Conservation (phyloP, 1,284 basidiomycete species). For the Phellopilus nigrolimitatus region DNA sequence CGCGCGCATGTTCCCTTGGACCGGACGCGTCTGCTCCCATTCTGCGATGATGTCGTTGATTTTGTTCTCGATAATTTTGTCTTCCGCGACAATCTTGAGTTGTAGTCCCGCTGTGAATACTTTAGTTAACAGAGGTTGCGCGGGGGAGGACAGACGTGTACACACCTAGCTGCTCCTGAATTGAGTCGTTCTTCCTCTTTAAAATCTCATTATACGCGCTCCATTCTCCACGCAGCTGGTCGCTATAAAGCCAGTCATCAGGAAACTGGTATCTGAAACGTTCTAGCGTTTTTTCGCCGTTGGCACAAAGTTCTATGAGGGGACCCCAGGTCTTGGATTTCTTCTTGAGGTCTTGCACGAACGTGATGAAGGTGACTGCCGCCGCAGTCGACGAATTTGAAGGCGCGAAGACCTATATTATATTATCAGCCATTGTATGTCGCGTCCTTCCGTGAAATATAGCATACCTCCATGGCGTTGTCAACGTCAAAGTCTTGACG, state of each 20-base stretch:
- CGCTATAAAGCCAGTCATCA: slow-evolving; percentile 96
- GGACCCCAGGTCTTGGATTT: slow-evolving; percentile 97
- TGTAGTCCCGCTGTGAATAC: slow-evolving; percentile 76
- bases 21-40: slow-evolving; percentile 95
- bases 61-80: slow-evolving; percentile 94
- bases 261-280: slow-evolving; percentile 96
- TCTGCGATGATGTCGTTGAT: slow-evolving; percentile 86
- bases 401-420: slow-evolving; percentile 40
- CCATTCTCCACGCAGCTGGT: slow-evolving; percentile 97
- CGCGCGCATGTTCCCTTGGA: slow-evolving; percentile 93
- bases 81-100: slow-evolving; percentile 98
- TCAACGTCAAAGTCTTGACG: slow-evolving; percentile 8
- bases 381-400: slow-evolving; percentile 87
- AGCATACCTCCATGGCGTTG: slow-evolving; percentile 16
- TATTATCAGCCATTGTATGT: background rate
- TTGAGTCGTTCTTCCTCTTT: slow-evolving; percentile 96
- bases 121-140: background rate
- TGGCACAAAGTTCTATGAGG: slow-evolving; percentile 90
- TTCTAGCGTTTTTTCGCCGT: slow-evolving; percentile 95
- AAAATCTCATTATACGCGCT: slow-evolving; percentile 97
- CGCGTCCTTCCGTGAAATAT: background rate
- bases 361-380: slow-evolving; percentile 98
- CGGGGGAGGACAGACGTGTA: slow-evolving; percentile 8
- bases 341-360: slow-evolving; percentile 97
- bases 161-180: slow-evolving; percentile 92